These are phyloP conservation scores for Rhododendron mucronatum DNA, from an alignment of 148 eudicot species.

Conservation along the genomic window DNA sequence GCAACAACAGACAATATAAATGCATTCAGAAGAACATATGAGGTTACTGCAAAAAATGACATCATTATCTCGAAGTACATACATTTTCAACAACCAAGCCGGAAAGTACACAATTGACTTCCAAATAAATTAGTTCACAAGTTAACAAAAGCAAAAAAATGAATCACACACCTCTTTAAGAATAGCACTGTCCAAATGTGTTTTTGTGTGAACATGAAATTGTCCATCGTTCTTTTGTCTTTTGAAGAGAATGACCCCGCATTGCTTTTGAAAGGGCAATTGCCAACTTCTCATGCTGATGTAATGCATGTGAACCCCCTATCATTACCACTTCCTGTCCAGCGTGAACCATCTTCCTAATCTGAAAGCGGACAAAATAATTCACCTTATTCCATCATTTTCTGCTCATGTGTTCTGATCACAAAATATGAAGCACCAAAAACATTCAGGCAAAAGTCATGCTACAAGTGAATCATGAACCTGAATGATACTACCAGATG, in stretches of 20 bases:
- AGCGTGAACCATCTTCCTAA: constrained; percentile 83
- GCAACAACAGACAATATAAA: neutral
- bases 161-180: constrained; percentile 66
- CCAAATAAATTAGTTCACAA: neutral
- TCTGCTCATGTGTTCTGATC: neutral
- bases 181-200: constrained; percentile 92
- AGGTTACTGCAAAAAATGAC: constrained; percentile 1
- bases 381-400: neutral
- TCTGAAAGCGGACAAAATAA: constrained; percentile 38
- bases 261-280: constrained; percentile 95
- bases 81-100: neutral
- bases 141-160: neutral
- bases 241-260: constrained; percentile 92
- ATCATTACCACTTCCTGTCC: constrained; percentile 89
- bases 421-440: neutral
- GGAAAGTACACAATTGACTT: neutral
- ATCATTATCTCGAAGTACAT: neutral
- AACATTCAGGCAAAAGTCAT: neutral
- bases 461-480: neutral
- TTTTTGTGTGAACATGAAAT: constrained; percentile 91
- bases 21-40: neutral
- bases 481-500: neutral
- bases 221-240: constrained; percentile 94
- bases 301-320: constrained; percentile 83
- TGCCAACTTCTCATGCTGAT: constrained; percentile 93